phyloP scores from a whole-genome alignment of 2,329 filamentous ascomycete genomes.

The Rhynchosporium graminicola region DNA sequence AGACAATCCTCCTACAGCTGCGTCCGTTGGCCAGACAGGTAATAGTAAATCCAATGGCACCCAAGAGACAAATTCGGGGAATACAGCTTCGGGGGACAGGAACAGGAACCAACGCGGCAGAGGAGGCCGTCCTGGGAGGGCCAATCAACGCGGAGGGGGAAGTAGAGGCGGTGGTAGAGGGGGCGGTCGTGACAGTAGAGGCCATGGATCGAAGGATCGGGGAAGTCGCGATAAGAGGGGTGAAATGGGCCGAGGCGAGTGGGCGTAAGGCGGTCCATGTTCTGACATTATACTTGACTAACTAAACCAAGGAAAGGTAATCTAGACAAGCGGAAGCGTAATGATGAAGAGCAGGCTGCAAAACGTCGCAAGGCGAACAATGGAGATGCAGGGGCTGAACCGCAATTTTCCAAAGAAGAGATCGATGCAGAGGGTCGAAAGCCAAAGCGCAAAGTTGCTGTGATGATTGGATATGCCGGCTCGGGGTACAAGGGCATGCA shows the following conservation, averaged over 20 bases:
- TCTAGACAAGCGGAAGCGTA: conserved; percentile 54
- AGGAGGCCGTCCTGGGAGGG: conserved; percentile 19
- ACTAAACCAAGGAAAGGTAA: conserved; percentile 52
- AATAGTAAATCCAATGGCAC: conserved; percentile 18
- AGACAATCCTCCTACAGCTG: conserved; percentile 30
- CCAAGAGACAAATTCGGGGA: conserved; percentile 19
- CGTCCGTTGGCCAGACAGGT: conserved; percentile 13
- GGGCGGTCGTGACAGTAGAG: conserved; percentile 28
- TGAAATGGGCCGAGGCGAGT: conserved; percentile 67
- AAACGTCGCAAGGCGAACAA: conserved; percentile 55
- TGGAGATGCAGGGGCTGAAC: conserved; percentile 42
- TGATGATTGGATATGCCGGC: conserved; percentile 92
- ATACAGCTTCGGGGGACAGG: conserved; percentile 20
- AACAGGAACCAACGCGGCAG: conserved; percentile 27
- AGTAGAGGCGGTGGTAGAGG: conserved; percentile 32
- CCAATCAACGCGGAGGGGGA: conserved; percentile 25
- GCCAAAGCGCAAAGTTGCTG: conserved; percentile 95
- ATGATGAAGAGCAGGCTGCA: conserved; percentile 51
- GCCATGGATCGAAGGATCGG: conserved; percentile 26
- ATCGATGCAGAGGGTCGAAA: conserved; percentile 83
- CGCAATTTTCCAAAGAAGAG: conserved; percentile 70
- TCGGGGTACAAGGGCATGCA: conserved; percentile 98
- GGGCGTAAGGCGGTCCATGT: conserved; percentile 53
- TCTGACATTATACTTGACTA: conserved; percentile 43
- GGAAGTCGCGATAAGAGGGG: conserved; percentile 57